Evolutionary conservation across 2,329 filamentous ascomycete species (phyloP).

Genomic region (Helicocarpus griseus): DNA sequence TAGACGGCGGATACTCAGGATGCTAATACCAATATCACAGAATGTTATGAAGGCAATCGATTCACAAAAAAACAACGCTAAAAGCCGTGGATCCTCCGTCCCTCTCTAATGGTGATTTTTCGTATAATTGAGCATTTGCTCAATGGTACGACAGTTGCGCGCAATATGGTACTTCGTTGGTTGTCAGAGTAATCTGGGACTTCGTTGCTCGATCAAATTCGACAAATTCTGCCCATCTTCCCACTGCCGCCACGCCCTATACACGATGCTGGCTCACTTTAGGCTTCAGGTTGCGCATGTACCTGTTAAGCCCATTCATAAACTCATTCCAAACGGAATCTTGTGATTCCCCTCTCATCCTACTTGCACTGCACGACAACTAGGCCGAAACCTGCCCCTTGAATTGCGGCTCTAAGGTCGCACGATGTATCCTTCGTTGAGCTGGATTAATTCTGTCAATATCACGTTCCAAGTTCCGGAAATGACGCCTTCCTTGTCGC

Average conservation of each 20-base stretch:
- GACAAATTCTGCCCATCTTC: not conserved
- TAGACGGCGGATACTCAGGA: not conserved
- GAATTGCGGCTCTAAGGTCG: not conserved
- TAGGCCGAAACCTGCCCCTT: not conserved
- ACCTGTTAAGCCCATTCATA: not conserved
- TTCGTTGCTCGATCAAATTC: not conserved
- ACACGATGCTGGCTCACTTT: not conserved
- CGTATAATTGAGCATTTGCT: not conserved
- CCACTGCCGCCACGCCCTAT: not conserved
- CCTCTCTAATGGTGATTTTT: not conserved
- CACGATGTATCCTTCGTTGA: not conserved
- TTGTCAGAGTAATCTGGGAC: not conserved
- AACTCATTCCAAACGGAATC: not conserved
- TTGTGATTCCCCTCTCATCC: not conserved
- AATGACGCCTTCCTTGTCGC: not conserved
- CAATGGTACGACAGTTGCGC: not conserved
- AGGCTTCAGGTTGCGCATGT: not conserved
- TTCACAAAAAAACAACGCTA: too few species aligned
- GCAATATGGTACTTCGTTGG: not conserved
- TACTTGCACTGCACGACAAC: not conserved
- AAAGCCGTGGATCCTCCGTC: not conserved
- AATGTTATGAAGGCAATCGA: not conserved
- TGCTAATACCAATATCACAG: not conserved
- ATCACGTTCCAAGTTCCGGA: not conserved
- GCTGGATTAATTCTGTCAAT: not conserved